Evolutionary conservation across 441 rosid species (phyloP).

Genomic region (Capsella rubella): DNA sequence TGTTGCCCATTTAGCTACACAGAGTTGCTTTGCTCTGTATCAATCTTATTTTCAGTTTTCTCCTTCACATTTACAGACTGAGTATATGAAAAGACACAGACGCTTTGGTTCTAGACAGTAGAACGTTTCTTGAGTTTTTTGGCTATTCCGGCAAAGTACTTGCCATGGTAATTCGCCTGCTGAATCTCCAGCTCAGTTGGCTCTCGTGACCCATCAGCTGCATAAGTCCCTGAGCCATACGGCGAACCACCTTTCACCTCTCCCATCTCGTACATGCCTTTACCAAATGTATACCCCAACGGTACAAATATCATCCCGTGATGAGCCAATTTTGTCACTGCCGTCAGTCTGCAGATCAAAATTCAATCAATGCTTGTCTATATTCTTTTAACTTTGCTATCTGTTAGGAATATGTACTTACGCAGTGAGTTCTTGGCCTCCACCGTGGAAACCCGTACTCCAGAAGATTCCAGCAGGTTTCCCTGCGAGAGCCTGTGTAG

Average conservation of each 20-base stretch:
- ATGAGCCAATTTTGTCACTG: conserved; percentile 80
- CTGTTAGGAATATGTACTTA: conserved; percentile 46
- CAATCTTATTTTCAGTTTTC: conserved; percentile 10
- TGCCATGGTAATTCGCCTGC: conserved; percentile 86
- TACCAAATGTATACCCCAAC: conserved; percentile 80
- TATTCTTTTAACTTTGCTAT: conserved; percentile 34
- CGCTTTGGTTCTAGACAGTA: conserved; percentile 6
- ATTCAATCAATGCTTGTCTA: not conserved
- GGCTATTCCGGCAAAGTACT: conserved; percentile 72
- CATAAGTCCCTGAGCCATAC: conserved; percentile 88
- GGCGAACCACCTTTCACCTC: conserved; percentile 89
- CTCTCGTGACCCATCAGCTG: conserved; percentile 79
- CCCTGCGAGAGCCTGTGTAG: conserved; percentile 83
- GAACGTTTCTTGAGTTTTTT: conserved; percentile 61
- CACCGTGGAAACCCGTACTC: conserved; percentile 97
- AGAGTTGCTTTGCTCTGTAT: conserved; percentile 5
- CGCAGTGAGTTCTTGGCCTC: conserved; percentile 97
- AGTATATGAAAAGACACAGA: conserved; percentile 6
- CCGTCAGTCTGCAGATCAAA: conserved; percentile 63
- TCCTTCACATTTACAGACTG: conserved; percentile 17
- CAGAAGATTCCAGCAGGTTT: conserved; percentile 98
- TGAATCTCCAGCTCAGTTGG: conserved; percentile 82
- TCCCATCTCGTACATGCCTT: conserved; percentile 81
- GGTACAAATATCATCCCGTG: conserved; percentile 94
- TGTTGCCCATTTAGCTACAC: not conserved